These are phyloP conservation scores for Lipomyces kockii DNA, from an alignment of 805 yeast species.

Conservation along the genomic window DNA sequence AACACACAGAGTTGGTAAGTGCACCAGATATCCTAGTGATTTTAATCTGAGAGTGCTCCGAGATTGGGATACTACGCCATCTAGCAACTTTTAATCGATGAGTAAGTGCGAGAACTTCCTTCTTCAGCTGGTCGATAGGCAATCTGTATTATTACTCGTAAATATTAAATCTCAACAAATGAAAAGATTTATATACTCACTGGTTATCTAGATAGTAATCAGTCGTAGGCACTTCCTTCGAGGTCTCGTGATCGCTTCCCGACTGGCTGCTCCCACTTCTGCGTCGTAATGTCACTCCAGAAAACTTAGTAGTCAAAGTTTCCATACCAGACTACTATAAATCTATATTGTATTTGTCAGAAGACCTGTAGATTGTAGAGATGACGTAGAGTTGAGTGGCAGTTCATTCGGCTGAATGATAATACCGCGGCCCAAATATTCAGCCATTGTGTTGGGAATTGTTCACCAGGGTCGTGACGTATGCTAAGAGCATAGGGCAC, in stretches of 20 bases:
- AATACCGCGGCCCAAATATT: too few species aligned
- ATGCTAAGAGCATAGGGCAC: neutral
- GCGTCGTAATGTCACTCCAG: constrained; percentile 12
- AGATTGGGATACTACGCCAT: constrained; percentile 66
- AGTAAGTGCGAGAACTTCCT: constrained; percentile 21
- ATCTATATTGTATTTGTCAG: neutral
- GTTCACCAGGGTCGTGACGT: too few species aligned
- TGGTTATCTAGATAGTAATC: constrained; percentile 22
- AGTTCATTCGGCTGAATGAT: too few species aligned
- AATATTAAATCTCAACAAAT: neutral
- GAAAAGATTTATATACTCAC: constrained; percentile 8
- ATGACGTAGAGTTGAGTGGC: too few species aligned
- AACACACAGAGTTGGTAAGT: constrained; percentile 76
- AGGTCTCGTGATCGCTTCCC: constrained; percentile 33
- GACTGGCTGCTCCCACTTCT: constrained; percentile 20
- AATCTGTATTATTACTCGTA: constrained; percentile 11
- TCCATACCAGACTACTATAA: neutral
- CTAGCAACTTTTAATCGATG: constrained; percentile 62
- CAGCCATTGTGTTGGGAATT: too few species aligned
- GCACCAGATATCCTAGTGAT: constrained; percentile 86
- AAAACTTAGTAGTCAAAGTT: neutral
- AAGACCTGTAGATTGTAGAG: neutral
- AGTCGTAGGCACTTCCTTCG: constrained; percentile 22
- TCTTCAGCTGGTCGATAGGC: constrained; percentile 23
- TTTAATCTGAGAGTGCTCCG: constrained; percentile 51